Evolutionary conservation across 2,329 filamentous ascomycete genomes (phyloP).

Genomic region (Stachybotrys chlorohalonatus): DNA sequence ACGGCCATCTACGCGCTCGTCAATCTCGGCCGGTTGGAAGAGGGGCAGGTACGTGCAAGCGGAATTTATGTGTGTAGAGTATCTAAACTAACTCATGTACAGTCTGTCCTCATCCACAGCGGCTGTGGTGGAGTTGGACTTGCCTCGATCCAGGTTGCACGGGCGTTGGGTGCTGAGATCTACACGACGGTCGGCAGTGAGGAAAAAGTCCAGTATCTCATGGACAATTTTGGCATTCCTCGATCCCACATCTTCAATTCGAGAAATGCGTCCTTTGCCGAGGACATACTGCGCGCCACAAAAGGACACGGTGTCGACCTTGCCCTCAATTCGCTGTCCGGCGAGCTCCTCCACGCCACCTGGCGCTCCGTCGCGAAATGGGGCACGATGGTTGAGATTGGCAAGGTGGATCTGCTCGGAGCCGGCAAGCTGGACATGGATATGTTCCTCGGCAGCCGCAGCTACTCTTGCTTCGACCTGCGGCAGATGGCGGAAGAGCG

Average conservation of each 20-base stretch:
- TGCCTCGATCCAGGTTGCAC: constrained; percentile 19
- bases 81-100: not conserved
- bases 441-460: constrained; percentile 25
- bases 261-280: constrained; percentile 14
- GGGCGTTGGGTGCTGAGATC: constrained; percentile 22
- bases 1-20: constrained; percentile 23
- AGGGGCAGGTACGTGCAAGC: constrained; percentile 9
- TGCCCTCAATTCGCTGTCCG: constrained; percentile 19
- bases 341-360: constrained; percentile 18
- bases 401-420: constrained; percentile 21
- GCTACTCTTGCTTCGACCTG: constrained; percentile 6
- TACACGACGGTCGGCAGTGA: constrained; percentile 25
- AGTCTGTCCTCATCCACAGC: constrained; percentile 24
- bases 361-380: constrained; percentile 25
- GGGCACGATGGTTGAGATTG: constrained; percentile 26
- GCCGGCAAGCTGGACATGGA: constrained; percentile 32
- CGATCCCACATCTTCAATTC: constrained; percentile 18
- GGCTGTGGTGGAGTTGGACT: constrained; percentile 24
- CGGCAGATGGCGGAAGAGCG: not conserved
- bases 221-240: constrained; percentile 15
- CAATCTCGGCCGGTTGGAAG: constrained; percentile 16
- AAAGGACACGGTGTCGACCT: constrained; percentile 18
- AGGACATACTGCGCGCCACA: constrained; percentile 13
- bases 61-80: not conserved
- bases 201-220: constrained; percentile 21